These are phyloP conservation scores for Fusarium verticillioides DNA, from an alignment of 2,329 filamentous ascomycete genomes.

Conservation along the genomic window DNA sequence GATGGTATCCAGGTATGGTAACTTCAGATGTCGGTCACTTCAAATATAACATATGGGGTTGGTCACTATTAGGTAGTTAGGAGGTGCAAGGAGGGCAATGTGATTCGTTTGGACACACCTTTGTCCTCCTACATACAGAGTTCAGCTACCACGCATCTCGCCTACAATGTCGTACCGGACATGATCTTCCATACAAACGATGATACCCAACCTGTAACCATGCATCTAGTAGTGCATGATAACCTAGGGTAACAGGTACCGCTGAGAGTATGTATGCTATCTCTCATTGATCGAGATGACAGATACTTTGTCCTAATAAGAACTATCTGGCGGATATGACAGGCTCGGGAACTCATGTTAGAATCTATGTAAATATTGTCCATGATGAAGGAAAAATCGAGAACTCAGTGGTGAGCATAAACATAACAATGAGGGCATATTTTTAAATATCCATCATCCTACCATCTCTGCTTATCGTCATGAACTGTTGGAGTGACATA, in stretches of 20 bases:
- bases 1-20: not conserved
- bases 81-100: not conserved
- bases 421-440: not conserved
- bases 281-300: not conserved
- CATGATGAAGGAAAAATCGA: not conserved
- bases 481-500: not conserved
- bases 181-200: conserved; percentile 29
- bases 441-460: not conserved
- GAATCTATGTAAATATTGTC: not conserved
- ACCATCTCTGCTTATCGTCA: not conserved
- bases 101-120: conserved; percentile 1
- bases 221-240: not conserved
- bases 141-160: conserved; percentile 5
- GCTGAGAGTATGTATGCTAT: not conserved
- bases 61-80: not conserved
- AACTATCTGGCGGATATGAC: not conserved
- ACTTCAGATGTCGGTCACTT: not conserved
- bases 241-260: not conserved
- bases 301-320: not conserved
- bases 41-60: not conserved
- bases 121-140: not conserved
- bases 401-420: not conserved
- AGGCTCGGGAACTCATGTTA: not conserved
- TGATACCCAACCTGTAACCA: not conserved
- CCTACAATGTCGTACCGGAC: conserved; percentile 17